These are phyloP conservation scores for Volvox africanus DNA, from an alignment of 139 green algal genomes.

Conservation along the genomic window DNA sequence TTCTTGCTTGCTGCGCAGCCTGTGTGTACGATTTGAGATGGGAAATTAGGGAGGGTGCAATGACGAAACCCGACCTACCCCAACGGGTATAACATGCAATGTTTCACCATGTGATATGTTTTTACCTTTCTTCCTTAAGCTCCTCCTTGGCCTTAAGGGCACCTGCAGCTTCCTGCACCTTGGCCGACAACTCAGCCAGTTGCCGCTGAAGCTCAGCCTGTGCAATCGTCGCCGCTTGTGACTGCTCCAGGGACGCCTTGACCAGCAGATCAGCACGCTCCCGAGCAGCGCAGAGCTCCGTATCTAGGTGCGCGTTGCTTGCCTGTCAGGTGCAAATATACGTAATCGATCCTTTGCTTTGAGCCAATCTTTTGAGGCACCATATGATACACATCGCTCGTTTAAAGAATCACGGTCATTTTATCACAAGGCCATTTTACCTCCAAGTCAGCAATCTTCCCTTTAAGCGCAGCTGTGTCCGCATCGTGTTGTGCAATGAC, in stretches of 20 bases:
- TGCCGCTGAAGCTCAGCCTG: conserved; percentile 43
- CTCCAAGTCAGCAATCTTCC: conserved; percentile 1
- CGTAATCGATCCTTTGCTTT: no score
- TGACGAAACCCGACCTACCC: neutral
- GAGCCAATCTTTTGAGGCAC: no score
- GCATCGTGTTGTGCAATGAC: neutral
- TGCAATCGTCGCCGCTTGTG: neutral
- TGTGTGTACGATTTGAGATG: neutral
- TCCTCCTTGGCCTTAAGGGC: conserved; percentile 83
- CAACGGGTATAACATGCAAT: neutral
- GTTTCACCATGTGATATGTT: no score
- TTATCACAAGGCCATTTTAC: neutral
- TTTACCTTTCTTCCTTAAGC: conserved; percentile 81
- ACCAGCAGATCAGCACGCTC: conserved; percentile 42
- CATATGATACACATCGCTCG: no score
- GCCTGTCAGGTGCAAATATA: neutral
- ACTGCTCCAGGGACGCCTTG: conserved; percentile 48
- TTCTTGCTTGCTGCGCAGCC: conserved; percentile 75
- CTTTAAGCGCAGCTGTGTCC: neutral
- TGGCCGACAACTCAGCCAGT: conserved; percentile 67
- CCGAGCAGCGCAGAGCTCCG: conserved; percentile 10
- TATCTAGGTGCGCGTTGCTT: conserved; percentile 10
- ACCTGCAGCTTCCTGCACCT: conserved; percentile 75
- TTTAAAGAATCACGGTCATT: no score
- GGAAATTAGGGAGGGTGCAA: no score